A percentile compares a stretch with the other conserved stretches of the same genome.
These are phyloP conservation scores for Lentinula boryana DNA, from an alignment of 768 basidiomycete genomes.

Conservation along the genomic window DNA sequence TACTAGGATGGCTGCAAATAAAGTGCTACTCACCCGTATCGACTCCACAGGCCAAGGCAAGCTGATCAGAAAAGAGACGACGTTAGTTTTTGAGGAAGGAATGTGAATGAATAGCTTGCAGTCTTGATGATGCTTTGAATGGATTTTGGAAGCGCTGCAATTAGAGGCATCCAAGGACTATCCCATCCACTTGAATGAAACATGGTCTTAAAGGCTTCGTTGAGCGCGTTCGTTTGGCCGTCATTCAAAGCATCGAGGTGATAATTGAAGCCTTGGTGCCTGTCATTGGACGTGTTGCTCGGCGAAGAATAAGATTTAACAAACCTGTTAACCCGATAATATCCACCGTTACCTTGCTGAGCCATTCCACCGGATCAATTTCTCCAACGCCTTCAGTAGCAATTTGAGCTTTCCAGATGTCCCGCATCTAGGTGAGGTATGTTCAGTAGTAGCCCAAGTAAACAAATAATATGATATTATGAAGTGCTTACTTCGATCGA, in stretches of 20 bases:
- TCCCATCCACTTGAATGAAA: conserved; percentile 32
- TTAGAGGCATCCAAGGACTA: conserved; percentile 20
- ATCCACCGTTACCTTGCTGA: conserved; percentile 30
- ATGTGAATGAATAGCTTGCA: conserved; percentile 20
- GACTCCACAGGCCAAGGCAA: conserved; percentile 18
- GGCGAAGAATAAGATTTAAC: neutral
- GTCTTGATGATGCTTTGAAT: conserved; percentile 28
- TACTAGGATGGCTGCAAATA: conserved; percentile 12
- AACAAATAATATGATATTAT: neutral
- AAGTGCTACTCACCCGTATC: conserved; percentile 16
- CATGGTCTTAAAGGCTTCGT: conserved; percentile 44
- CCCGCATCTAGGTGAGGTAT: neutral
- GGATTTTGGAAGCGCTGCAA: conserved; percentile 16
- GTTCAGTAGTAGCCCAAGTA: too few species aligned
- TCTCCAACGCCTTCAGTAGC: conserved; percentile 9
- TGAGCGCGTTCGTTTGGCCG: conserved; percentile 39
- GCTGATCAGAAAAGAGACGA: neutral
- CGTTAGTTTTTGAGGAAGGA: neutral
- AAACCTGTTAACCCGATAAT: conserved; percentile 36
- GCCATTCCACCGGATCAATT: conserved; percentile 25
- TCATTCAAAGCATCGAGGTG: conserved; percentile 22
- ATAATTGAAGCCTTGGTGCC: conserved; percentile 22
- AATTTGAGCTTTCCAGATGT: neutral
- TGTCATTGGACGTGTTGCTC: neutral
- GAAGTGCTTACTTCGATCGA: conserved; percentile 20